phyloP scores from a whole-genome alignment of 208 protist genomes.

The Trichomonas gallinae region DNA sequence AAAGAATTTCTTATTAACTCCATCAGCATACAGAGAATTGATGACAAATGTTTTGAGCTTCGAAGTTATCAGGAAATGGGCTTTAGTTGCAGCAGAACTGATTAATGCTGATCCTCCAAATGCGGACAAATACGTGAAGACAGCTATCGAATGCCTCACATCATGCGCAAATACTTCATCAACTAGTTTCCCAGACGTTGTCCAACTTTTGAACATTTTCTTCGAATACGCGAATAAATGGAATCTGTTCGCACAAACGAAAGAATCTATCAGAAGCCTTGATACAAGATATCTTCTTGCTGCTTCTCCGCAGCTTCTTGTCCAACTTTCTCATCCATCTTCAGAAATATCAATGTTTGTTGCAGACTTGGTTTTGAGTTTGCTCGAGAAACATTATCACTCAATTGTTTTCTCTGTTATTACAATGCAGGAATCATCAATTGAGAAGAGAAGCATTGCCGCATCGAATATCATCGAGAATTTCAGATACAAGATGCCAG shows the following conservation, averaged over 20 bases:
- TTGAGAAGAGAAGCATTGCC: background rate
- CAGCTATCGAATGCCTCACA: background rate
- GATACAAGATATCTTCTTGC: background rate
- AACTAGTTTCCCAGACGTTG: background rate
- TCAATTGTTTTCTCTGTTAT: background rate
- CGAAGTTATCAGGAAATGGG: background rate
- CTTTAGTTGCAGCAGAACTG: background rate
- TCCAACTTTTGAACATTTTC: slow-evolving; percentile 3
- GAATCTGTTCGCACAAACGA: background rate
- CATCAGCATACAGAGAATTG: background rate
- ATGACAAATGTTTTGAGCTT: background rate
- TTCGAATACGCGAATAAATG: background rate
- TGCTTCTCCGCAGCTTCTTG: background rate
- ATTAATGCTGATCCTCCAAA: background rate
- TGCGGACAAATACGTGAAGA: background rate
- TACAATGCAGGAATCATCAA: background rate
- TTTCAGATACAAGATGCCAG: background rate
- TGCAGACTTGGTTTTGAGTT: background rate
- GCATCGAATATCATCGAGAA: background rate
- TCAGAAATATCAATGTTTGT: background rate
- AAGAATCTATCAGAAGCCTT: background rate
- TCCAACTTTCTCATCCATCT: background rate
- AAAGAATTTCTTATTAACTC: background rate
- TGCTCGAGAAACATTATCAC: background rate
- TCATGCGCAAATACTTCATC: background rate